phyloP scores from a whole-genome alignment of 2,329 filamentous ascomycete species.

The Aspergillus texensis region DNA sequence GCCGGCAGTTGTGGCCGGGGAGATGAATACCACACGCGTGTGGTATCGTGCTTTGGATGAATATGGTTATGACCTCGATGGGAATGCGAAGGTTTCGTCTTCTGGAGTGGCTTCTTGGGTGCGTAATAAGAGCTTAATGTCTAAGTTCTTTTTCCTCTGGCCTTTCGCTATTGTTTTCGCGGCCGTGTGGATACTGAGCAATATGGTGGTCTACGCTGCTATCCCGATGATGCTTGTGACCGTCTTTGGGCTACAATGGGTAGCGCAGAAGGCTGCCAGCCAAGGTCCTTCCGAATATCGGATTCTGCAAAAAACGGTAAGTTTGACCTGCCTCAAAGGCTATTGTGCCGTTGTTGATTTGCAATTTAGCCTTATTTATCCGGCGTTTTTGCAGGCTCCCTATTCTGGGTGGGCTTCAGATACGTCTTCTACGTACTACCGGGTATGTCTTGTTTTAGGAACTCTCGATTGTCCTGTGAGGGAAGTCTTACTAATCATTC shows the following conservation, averaged over 20 bases:
- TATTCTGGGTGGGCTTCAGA: constrained; percentile 77
- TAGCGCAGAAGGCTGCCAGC: constrained; percentile 74
- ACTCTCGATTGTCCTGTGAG: background rate
- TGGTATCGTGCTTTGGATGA: constrained; percentile 84
- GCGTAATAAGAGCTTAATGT: constrained; percentile 76
- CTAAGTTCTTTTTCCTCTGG: constrained; percentile 85
- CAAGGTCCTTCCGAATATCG: constrained; percentile 88
- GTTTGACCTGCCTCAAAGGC: constrained; percentile 31
- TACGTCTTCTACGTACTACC: constrained; percentile 77
- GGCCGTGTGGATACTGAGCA: constrained; percentile 71
- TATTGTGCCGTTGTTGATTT: constrained; percentile 13
- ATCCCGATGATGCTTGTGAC: constrained; percentile 70
- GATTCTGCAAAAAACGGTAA: constrained; percentile 82
- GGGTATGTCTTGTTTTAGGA: constrained; percentile 51
- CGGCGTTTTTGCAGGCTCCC: constrained; percentile 84
- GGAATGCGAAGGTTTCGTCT: constrained; percentile 67
- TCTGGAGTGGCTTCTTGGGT: constrained; percentile 75
- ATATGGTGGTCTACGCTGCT: constrained; percentile 73
- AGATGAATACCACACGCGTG: constrained; percentile 81
- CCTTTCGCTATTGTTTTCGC: constrained; percentile 77
- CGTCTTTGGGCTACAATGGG: constrained; percentile 71
- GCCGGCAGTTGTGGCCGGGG: constrained; percentile 78
- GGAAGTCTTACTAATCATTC: background rate
- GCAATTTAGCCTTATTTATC: constrained; percentile 77
- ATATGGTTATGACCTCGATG: constrained; percentile 80